Conservation (phyloP, 345 rosid species). For the Psidium friedrichsthalianum region DNA sequence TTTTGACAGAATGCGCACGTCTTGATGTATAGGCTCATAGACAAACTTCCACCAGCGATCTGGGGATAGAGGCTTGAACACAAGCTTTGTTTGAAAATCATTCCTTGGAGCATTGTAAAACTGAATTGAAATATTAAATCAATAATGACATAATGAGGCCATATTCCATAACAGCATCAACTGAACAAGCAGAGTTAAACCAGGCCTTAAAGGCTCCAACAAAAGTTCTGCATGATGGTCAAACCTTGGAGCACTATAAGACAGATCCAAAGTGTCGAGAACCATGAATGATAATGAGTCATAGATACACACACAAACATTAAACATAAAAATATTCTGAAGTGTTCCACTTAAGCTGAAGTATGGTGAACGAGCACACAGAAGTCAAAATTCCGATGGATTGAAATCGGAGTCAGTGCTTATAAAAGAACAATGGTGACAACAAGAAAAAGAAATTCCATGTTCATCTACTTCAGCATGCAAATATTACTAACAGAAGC, state of each 20-base stretch:
- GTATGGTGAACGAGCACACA: too few relatives aligned
- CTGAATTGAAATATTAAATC: conserved; percentile 9
- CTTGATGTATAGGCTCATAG: conserved; percentile 64
- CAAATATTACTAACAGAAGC: too few relatives aligned
- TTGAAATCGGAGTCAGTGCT: too few relatives aligned
- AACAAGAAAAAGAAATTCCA: too few relatives aligned
- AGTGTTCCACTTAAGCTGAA: too few relatives aligned
- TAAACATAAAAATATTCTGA: neutral
- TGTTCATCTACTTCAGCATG: too few relatives aligned
- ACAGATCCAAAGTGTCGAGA: neutral
- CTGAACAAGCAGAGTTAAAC: neutral
- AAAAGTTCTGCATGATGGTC: neutral
- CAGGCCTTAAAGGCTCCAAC: neutral
- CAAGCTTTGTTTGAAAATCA: conserved; percentile 51
- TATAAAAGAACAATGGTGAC: too few relatives aligned
- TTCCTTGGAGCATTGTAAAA: too few relatives aligned
- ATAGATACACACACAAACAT: neutral
- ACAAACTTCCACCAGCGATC: conserved; percentile 74
- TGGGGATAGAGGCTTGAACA: conserved; percentile 64
- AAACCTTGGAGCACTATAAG: neutral
- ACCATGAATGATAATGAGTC: neutral
- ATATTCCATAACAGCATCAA: neutral
- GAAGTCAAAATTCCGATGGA: too few relatives aligned
- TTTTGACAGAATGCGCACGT: conserved; percentile 57
- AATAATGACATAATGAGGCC: neutral